These are phyloP conservation scores for Chlorella sp. DNA, from an alignment of 139 green algal species.

Conservation along the genomic window DNA sequence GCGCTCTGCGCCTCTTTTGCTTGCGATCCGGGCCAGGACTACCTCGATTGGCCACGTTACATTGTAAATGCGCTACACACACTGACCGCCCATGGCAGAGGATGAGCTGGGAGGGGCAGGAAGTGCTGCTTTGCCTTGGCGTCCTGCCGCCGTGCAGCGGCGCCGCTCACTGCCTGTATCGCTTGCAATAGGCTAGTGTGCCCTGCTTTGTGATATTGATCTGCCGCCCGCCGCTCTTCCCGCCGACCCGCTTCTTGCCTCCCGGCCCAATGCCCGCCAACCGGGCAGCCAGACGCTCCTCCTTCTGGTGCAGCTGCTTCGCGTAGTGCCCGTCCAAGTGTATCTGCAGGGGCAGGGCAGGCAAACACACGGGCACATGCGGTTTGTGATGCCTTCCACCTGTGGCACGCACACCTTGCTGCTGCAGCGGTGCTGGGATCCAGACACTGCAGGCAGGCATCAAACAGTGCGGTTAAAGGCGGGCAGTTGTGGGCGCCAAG, in stretches of 20 bases:
- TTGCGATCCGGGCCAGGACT: too few relatives aligned
- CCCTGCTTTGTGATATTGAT: background rate
- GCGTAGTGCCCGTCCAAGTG: constrained; percentile 16
- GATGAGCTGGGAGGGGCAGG: too few relatives aligned
- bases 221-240: background rate
- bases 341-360: background rate
- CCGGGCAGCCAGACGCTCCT: background rate
- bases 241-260: background rate
- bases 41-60: too few relatives aligned
- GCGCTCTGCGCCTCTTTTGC: too few relatives aligned
- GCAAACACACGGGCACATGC: background rate
- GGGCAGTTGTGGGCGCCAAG: too few relatives aligned
- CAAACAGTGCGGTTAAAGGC: too few relatives aligned
- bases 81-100: too few relatives aligned
- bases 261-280: background rate
- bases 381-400: background rate
- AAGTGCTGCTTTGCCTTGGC: background rate
- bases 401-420: background rate
- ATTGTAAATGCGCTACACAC: too few relatives aligned
- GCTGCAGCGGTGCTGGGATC: background rate
- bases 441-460: background rate
- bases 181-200: background rate
- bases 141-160: background rate
- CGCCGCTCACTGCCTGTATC: background rate
- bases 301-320: constrained; percentile 10